phyloP scores from a whole-genome alignment of 257 asterid species.

The Solanum piurae region DNA sequence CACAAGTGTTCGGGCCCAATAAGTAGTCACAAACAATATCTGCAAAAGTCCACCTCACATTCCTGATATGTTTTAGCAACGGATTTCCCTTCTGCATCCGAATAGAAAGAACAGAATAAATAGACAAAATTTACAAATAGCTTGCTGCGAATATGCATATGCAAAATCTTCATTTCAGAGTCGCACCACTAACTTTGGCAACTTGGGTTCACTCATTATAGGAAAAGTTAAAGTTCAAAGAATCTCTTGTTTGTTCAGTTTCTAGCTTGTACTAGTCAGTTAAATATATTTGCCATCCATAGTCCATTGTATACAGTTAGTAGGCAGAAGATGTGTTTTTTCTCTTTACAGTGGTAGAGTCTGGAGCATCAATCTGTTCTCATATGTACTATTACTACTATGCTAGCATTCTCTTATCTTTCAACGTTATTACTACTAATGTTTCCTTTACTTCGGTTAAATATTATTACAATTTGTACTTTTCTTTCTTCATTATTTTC shows the following conservation, averaged over 20 bases:
- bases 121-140: not conserved
- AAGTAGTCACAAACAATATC: constrained; percentile 74
- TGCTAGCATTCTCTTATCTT: too few relatives aligned
- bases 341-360: not conserved
- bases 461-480: too few relatives aligned
- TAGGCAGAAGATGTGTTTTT: not conserved
- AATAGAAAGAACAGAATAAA: not conserved
- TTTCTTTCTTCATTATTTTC: too few relatives aligned
- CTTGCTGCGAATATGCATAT: not conserved
- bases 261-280: not conserved
- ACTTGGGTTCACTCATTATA: not conserved
- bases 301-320: not conserved
- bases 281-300: not conserved
- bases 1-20: constrained; percentile 74
- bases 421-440: too few relatives aligned
- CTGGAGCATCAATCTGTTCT: not conserved
- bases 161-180: not conserved
- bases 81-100: constrained; percentile 92
- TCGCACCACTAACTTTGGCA: not conserved
- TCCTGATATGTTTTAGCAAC: constrained; percentile 83
- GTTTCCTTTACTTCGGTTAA: too few relatives aligned
- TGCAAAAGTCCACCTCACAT: constrained; percentile 84
- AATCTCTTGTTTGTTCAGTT: not conserved
- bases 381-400: not conserved
- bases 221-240: not conserved